Evolutionary conservation across 2,329 filamentous ascomycete species (phyloP).

Genomic region (Harringtonia lauricola): DNA sequence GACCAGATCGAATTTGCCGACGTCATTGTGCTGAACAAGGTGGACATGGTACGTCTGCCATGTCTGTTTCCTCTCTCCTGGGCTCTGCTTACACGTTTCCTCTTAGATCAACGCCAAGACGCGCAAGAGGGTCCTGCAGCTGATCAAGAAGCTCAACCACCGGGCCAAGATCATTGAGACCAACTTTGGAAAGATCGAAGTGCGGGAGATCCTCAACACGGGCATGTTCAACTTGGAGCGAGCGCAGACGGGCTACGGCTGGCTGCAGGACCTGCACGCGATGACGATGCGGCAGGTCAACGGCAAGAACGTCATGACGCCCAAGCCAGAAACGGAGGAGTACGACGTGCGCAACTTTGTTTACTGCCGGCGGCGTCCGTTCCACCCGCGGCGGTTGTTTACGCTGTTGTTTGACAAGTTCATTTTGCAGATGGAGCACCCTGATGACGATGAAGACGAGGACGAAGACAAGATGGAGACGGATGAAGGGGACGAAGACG

Average conservation of each 20-base stretch:
- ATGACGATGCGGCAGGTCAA: conserved; percentile 47
- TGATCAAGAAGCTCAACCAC: conserved; percentile 54
- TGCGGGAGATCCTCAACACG: conserved; percentile 54
- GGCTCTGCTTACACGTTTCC: no score
- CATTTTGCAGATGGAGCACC: conserved; percentile 35
- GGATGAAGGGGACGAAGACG: conserved; percentile 16
- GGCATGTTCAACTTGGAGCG: conserved; percentile 52
- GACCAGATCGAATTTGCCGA: conserved; percentile 72
- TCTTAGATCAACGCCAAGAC: conserved; percentile 29
- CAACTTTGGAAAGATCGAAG: conserved; percentile 46
- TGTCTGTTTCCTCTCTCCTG: no score
- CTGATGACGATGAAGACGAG: conserved; percentile 16
- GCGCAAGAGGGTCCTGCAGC: conserved; percentile 33
- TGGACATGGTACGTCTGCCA: conserved; percentile 47
- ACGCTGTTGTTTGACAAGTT: conserved; percentile 36
- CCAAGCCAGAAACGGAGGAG: conserved; percentile 62
- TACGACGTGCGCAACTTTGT: conserved; percentile 64
- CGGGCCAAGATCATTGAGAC: conserved; percentile 53
- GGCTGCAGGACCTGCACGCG: conserved; percentile 58
- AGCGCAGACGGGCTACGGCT: conserved; percentile 54
- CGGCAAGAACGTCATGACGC: conserved; percentile 42
- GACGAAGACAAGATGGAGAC: no score
- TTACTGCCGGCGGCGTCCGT: conserved; percentile 48
- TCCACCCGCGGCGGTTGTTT: conserved; percentile 36
- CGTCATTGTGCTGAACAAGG: conserved; percentile 61